phyloP scores from a whole-genome alignment of 2,329 filamentous ascomycete species.

The Phoma sp. region DNA sequence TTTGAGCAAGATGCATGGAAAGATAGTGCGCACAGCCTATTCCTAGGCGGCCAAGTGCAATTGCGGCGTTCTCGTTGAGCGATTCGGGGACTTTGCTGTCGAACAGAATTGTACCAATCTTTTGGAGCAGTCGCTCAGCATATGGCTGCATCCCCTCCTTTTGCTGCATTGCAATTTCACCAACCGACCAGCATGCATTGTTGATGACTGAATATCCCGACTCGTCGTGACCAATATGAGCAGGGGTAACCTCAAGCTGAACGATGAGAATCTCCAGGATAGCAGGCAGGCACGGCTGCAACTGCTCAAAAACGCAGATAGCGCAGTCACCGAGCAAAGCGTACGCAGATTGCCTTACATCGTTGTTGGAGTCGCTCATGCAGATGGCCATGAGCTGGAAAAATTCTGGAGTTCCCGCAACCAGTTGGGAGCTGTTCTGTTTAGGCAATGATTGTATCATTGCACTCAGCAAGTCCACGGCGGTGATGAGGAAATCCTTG shows the following conservation, averaged over 20 bases:
- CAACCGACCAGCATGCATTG: conserved; percentile 96
- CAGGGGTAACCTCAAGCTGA: conserved; percentile 76
- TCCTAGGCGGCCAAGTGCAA: conserved; percentile 87
- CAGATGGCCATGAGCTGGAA: conserved; percentile 91
- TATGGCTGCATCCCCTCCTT: conserved; percentile 76
- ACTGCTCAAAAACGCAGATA: conserved; percentile 84
- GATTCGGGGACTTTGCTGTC: conserved; percentile 85
- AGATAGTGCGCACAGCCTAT: conserved; percentile 77
- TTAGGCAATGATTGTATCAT: conserved; percentile 88
- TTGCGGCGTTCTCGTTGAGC: conserved; percentile 90
- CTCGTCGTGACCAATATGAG: conserved; percentile 79
- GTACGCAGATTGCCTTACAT: conserved; percentile 95
- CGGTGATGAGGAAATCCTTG: conserved; percentile 96
- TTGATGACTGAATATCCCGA: conserved; percentile 91
- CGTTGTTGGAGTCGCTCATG: conserved; percentile 88
- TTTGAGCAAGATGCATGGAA: conserved; percentile 77
- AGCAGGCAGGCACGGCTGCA: conserved; percentile 74
- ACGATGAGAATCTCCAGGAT: conserved; percentile 83
- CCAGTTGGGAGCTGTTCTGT: conserved; percentile 75
- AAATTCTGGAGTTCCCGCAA: conserved; percentile 77
- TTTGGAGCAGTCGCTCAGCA: conserved; percentile 75
- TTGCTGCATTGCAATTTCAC: conserved; percentile 86
- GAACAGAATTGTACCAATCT: conserved; percentile 80
- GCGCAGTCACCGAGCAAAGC: conserved; percentile 93
- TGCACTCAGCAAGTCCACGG: conserved; percentile 88